Evolutionary conservation across 2,329 filamentous ascomycete genomes (phyloP).

Genomic region (Colletotrichum coccodes): DNA sequence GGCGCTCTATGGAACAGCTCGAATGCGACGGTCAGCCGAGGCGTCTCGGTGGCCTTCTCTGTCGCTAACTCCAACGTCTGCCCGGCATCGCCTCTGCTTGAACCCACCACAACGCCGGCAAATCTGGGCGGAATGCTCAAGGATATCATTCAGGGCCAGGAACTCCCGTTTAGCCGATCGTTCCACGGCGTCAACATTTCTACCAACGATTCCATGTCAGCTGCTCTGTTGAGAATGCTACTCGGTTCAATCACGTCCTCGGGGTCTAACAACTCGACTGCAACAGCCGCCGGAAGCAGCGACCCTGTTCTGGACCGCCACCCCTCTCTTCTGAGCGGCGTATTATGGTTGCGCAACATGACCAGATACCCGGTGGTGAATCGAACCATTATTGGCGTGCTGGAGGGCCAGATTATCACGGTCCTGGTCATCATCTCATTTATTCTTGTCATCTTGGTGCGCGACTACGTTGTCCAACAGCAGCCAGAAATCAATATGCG

Average conservation of each 20-base stretch:
- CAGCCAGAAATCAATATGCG: conserved; percentile 92
- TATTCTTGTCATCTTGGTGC: conserved; percentile 94
- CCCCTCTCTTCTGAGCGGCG: conserved; percentile 65
- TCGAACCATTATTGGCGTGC: conserved; percentile 79
- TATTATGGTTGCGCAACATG: conserved; percentile 66
- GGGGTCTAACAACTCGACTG: conserved; percentile 26
- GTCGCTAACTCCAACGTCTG: conserved; percentile 41
- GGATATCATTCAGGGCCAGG: conserved; percentile 40
- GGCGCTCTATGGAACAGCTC: conserved; percentile 35
- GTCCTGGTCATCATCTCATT: conserved; percentile 91
- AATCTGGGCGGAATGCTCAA: conserved; percentile 47
- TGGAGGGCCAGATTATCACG: conserved; percentile 96
- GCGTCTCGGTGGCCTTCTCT: conserved; percentile 27
- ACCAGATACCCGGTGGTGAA: conserved; percentile 81
- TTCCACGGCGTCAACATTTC: conserved; percentile 45
- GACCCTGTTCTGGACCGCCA: conserved; percentile 36
- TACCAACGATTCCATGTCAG: conserved; percentile 44
- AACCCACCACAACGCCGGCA: conserved; percentile 38
- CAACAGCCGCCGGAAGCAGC: conserved; percentile 12
- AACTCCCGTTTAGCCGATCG: conserved; percentile 40
- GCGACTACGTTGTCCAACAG: conserved; percentile 98
- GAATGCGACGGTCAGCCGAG: conserved; percentile 25
- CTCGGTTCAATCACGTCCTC: conserved; percentile 39
- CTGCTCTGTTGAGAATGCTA: conserved; percentile 42
- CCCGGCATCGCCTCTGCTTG: conserved; percentile 47